Evolutionary conservation across 768 basidiomycete species (phyloP), one percentile per base, ranked within the genome.

Genomic region (Chlorophyllum brunneum): DNA sequence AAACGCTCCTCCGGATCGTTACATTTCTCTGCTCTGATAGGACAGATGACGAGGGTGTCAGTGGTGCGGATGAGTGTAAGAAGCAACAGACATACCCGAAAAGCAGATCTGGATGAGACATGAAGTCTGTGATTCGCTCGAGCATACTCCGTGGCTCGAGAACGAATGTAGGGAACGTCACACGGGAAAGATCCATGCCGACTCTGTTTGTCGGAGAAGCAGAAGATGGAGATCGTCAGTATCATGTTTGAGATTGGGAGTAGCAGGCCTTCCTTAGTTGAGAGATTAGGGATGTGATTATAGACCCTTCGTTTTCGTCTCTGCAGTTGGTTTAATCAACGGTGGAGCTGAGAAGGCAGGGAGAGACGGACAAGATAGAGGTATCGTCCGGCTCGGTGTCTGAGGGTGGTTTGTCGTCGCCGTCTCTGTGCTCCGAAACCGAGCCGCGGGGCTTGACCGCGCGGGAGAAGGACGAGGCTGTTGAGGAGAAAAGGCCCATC

Each of bases 101-200:
- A 62, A 98, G 82, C 65, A 98, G 85, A 72, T 99, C 95, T 26
- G 97, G 94, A 70, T 98, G 97, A 51, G 93, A 88, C 87, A 98
- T 95, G 71, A 99, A 99, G 74, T 99, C 95, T 29, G 97, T 98
- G 62, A 99, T 95, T 59, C 97, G 85, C 74, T 99, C 97, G 42
- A 98, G 82, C 88, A 98, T 92, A 61, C 91, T 93, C 63, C 97
- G 77, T 4, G 97, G 97, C 71, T 99, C 95, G 53, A 99, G 82
- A 0, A 99, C 95, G 62, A 98, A 99, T 0, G 86, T 88, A 33
- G 92, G 92, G 67, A 93, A 89, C 13, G 92, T 93, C 56, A 98
- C 93, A 70, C 92, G 88, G 58, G 84, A 86, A 54, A 98, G 83
- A 70, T 99, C 97, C 95, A 97, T 97, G 36, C 95, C 95, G 56